Percentiles rank a stretch among this genome's conserved stretches.
Evolutionary conservation across 1,284 basidiomycete genomes (phyloP).

Genomic region (Cryptococcus maquisensis): DNA sequence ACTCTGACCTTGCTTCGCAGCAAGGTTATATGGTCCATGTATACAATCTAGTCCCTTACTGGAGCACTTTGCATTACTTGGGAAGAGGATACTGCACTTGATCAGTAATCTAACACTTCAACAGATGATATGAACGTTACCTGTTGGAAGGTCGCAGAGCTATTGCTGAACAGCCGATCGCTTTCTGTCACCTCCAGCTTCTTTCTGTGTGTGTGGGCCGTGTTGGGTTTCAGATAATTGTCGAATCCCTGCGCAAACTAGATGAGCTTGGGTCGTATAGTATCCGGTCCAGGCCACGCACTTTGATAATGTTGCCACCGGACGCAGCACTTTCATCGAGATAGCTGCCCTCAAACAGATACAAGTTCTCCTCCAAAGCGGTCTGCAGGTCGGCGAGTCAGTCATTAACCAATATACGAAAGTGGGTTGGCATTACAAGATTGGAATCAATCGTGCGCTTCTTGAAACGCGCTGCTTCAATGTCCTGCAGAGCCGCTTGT

Average conservation of each 20-base stretch:
- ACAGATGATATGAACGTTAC: conserved; percentile 24
- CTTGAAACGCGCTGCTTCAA: conserved; percentile 37
- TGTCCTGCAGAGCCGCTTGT: conserved; percentile 36
- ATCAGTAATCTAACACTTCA: neutral
- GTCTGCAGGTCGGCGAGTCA: conserved; percentile 34
- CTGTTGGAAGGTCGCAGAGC: conserved; percentile 47
- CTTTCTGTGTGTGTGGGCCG: conserved; percentile 39
- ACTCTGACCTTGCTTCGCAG: too few species aligned
- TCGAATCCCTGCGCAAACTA: conserved; percentile 47
- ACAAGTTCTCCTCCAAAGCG: conserved; percentile 50
- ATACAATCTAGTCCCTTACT: too few species aligned
- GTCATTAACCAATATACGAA: neutral
- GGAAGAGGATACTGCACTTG: neutral
- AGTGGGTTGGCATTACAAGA: conserved; percentile 16
- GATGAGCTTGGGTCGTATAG: neutral
- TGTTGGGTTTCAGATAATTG: conserved; percentile 50
- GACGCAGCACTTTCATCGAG: conserved; percentile 47
- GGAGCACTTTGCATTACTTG: too few species aligned
- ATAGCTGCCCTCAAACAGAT: conserved; percentile 53
- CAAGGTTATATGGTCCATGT: too few species aligned
- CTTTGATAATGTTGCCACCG: conserved; percentile 51
- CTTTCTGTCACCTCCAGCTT: conserved; percentile 43
- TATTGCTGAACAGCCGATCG: conserved; percentile 50
- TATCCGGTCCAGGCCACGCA: conserved; percentile 16
- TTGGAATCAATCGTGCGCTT: conserved; percentile 40